Conservation (phyloP, 2,329 filamentous ascomycete species). For the Keithomyces neogunnii region DNA sequence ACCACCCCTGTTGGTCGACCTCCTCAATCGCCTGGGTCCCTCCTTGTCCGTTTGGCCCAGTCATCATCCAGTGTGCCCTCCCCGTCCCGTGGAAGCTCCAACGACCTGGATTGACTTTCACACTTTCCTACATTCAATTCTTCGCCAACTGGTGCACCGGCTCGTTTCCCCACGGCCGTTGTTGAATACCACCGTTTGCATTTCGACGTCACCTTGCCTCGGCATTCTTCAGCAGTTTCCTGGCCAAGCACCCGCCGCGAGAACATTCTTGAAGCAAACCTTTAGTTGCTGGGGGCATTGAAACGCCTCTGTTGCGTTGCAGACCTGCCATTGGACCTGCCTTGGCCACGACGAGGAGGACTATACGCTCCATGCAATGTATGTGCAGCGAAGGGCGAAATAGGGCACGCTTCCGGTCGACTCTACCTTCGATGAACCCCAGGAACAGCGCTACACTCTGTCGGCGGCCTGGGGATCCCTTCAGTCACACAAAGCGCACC, state of each 20-base stretch:
- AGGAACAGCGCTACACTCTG: not conserved
- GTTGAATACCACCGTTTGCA: too few species aligned
- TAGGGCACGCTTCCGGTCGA: not conserved
- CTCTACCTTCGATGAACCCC: slow-evolving; percentile 3
- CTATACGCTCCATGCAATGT: not conserved
- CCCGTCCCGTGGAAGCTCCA: too few species aligned
- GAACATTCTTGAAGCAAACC: not conserved
- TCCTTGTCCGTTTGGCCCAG: not conserved
- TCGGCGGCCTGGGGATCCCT: not conserved
- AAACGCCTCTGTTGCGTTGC: not conserved
- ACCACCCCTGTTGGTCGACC: not conserved
- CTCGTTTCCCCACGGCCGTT: not conserved
- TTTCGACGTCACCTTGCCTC: too few species aligned
- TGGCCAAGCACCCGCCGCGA: not conserved
- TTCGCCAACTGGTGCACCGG: not conserved
- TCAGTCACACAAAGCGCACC: not conserved
- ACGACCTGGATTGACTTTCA: not conserved
- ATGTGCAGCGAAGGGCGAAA: not conserved
- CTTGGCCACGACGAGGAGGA: not conserved
- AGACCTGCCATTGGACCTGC: not conserved
- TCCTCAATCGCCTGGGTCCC: not conserved
- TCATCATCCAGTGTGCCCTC: not conserved
- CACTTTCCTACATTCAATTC: not conserved
- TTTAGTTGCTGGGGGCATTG: not conserved
- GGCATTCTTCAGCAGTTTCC: too few species aligned